Evolutionary conservation across 768 basidiomycete species (phyloP), one percentile per base, ranked within the genome.

Genomic region (Leccinellum albellum): DNA sequence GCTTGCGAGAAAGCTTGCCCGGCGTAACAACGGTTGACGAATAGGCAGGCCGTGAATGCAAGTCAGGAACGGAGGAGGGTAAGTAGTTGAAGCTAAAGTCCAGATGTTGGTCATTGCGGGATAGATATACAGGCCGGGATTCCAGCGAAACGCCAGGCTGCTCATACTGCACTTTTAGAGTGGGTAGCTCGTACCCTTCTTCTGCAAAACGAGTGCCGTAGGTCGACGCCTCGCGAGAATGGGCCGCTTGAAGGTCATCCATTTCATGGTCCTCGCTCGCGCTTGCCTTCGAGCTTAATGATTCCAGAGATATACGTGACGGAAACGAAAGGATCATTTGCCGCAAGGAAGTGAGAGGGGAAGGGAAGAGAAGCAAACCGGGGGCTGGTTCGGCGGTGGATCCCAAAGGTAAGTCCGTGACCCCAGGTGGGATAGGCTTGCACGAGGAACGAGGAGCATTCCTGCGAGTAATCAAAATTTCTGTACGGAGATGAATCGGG

Each of bases 401-500:
- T 23, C 2, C 46, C 24, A 51, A 15, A 2, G 10, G 5, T 2
- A 32, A 6, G 17, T 46, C 51, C 6, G n/a, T 20, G 3, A 53
- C 28, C 1, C 26, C 42, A 35, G 13, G 15, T n/a, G 13, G 49
- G 23, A 17, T 14, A 24, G 28, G 26, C 33, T 42, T 71, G 24
- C 21, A 46, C 32, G 59, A 56, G 5, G 35, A 6, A 10, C 37
- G 58, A 44, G 49, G 53, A 4, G 42, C 15, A 33, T 68, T 40
- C 21, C 63, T 60, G 1, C 51, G 61, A 0, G 95, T 94, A 55
- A 98, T 87, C 65, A 89, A 86, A 33, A 97, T 82, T 6, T 84
- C 78, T 47, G 85, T 85, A 28, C 95, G 88, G 32, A 94, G 81
- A 73, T 96, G 92, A 47, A 99, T 89, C 1, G 92, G 82, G 69